Percentiles rank a stretch among this genome's conserved stretches.
phyloP scores from a whole-genome alignment of 129 eudicot species.

The Flaveria ramosissima region DNA sequence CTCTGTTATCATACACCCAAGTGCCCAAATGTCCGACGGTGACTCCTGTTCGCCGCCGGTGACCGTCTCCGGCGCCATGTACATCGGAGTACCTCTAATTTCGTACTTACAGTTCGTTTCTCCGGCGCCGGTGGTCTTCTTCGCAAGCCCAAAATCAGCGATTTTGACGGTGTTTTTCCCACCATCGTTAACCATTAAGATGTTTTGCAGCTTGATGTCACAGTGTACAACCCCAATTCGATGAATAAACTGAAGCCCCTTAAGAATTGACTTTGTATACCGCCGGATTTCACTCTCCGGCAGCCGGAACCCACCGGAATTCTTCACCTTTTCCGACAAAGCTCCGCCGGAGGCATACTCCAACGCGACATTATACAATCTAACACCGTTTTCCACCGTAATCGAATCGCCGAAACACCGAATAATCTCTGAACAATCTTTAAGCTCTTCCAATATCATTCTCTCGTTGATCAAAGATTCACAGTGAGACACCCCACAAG shows the following conservation, averaged over 20 bases:
- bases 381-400: slow-evolving; percentile 46
- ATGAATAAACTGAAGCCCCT: slow-evolving; percentile 62
- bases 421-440: slow-evolving; percentile 54
- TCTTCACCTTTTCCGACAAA: slow-evolving; percentile 49
- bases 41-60: slow-evolving; percentile 59
- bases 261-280: slow-evolving; percentile 46
- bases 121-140: slow-evolving; percentile 17
- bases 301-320: slow-evolving; percentile 27
- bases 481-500: slow-evolving; percentile 42
- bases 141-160: slow-evolving; percentile 89
- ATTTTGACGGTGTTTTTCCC: slow-evolving; percentile 40
- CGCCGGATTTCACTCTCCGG: slow-evolving; percentile 46
- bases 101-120: slow-evolving; percentile 31
- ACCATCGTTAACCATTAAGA: slow-evolving; percentile 39
- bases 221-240: slow-evolving; percentile 71
- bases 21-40: slow-evolving; percentile 86
- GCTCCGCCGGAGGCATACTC: slow-evolving; percentile 82
- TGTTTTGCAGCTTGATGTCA: slow-evolving; percentile 70
- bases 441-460: slow-evolving; percentile 44
- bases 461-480: slow-evolving; percentile 55
- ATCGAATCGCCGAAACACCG: slow-evolving; percentile 51
- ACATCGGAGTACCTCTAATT: slow-evolving; percentile 79
- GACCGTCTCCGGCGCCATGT: slow-evolving; percentile 89
- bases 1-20: slow-evolving; percentile 80
- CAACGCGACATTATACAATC: slow-evolving; percentile 61